Evolutionary conservation across 2,329 filamentous ascomycete genomes (phyloP).

Genomic region (Endoconidiophora laricicola): DNA sequence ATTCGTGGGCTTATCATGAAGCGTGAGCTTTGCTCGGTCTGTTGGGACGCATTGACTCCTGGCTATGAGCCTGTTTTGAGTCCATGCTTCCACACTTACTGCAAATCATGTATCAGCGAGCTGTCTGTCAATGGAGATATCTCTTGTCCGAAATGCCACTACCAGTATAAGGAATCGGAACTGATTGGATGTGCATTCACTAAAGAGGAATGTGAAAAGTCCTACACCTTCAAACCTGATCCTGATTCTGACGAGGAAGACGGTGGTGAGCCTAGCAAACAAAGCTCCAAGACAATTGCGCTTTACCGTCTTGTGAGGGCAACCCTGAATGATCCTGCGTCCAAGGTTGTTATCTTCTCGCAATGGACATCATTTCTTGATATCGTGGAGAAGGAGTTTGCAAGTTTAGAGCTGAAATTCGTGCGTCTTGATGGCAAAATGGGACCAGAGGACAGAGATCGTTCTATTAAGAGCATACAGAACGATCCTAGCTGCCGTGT

Average conservation of each 20-base stretch:
- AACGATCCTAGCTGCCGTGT: constrained; percentile 51
- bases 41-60: constrained; percentile 47
- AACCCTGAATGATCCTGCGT: constrained; percentile 43
- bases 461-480: constrained; percentile 50
- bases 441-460: constrained; percentile 52
- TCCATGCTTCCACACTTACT: constrained; percentile 69
- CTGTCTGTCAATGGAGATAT: constrained; percentile 52
- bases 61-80: constrained; percentile 61
- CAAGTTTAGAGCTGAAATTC: constrained; percentile 41
- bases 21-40: constrained; percentile 71
- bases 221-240: constrained; percentile 38
- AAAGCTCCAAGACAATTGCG: constrained; percentile 70
- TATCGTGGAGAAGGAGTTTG: constrained; percentile 53
- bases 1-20: constrained; percentile 20
- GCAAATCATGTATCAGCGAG: constrained; percentile 46
- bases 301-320: constrained; percentile 60
- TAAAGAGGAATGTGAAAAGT: neutral
- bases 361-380: constrained; percentile 65
- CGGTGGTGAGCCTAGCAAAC: constrained; percentile 40
- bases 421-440: constrained; percentile 70
- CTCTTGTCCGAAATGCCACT: constrained; percentile 74
- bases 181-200: constrained; percentile 19
- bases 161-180: constrained; percentile 41
- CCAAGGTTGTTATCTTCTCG: constrained; percentile 58
- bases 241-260: constrained; percentile 27